Evolutionary conservation across 2,329 filamentous ascomycete species (phyloP).

Genomic region (Nigrospora osmanthi): DNA sequence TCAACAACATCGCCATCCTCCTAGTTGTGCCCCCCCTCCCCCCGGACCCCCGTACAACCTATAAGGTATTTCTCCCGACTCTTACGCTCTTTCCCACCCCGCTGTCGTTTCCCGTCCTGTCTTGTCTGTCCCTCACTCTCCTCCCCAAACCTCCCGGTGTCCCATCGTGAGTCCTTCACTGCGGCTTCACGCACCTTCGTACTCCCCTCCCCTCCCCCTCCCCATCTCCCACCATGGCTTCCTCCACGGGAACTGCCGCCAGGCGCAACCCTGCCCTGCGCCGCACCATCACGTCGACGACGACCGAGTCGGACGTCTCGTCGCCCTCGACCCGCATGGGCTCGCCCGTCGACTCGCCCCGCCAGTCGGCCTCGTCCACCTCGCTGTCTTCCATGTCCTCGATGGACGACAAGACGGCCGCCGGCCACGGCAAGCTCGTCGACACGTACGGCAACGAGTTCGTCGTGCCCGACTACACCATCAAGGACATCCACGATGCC

Average conservation of each 20-base stretch:
- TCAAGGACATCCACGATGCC: conserved; percentile 94
- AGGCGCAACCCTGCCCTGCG: conserved; percentile 36
- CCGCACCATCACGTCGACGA: conserved; percentile 35
- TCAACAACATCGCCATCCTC: too few species aligned
- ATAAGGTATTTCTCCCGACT: too few species aligned
- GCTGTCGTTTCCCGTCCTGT: too few species aligned
- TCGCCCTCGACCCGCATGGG: conserved; percentile 47
- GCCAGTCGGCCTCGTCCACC: conserved; percentile 68
- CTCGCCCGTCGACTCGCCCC: conserved; percentile 53
- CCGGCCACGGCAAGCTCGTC: conserved; percentile 55
- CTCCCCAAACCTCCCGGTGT: too few species aligned
- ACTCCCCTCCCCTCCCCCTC: background rate
- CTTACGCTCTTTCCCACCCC: too few species aligned
- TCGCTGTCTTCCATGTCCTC: conserved; percentile 87
- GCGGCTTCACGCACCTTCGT: too few species aligned
- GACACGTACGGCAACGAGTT: conserved; percentile 96
- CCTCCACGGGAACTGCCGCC: conserved; percentile 32
- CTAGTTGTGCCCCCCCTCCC: too few species aligned
- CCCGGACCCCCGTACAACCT: too few species aligned
- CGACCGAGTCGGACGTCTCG: conserved; percentile 34
- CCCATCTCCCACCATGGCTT: conserved; percentile 30
- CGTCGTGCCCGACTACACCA: conserved; percentile 87
- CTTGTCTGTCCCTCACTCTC: too few species aligned
- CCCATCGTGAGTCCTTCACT: background rate
- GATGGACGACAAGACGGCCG: conserved; percentile 38